Percentiles rank a stretch among this genome's conserved stretches.
phyloP scores from a whole-genome alignment of 768 basidiomycete genomes.

The Boletus subcaerulescens region DNA sequence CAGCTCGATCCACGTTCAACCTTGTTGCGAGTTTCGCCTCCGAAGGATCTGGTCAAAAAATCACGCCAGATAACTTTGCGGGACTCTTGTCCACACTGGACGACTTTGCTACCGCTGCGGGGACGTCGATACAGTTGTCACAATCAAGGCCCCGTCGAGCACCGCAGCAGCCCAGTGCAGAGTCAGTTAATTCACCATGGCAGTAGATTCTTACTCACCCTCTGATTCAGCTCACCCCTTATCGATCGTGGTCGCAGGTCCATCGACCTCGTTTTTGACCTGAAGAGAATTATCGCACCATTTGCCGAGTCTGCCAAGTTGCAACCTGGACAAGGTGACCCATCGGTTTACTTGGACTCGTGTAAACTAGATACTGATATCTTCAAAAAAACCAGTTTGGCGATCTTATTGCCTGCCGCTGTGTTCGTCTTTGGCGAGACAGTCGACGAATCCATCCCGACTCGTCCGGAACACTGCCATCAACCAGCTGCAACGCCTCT shows the following conservation, averaged over 20 bases:
- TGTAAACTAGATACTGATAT: constrained; percentile 2
- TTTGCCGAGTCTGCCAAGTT: constrained; percentile 52
- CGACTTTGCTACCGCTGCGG: constrained; percentile 81
- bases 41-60: constrained; percentile 55
- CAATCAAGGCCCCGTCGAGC: constrained; percentile 51
- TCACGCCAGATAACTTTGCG: constrained; percentile 75
- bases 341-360: background rate
- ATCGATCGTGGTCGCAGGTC: constrained; percentile 81
- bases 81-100: constrained; percentile 81
- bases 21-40: constrained; percentile 65
- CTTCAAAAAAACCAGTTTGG: constrained; percentile 55
- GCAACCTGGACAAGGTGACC: constrained; percentile 31
- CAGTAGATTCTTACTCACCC: background rate
- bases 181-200: constrained; percentile 37
- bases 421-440: constrained; percentile 67
- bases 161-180: constrained; percentile 48
- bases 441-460: constrained; percentile 80
- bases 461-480: constrained; percentile 83
- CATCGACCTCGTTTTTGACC: constrained; percentile 72
- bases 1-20: constrained; percentile 80
- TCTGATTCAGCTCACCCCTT: constrained; percentile 55
- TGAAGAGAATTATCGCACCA: constrained; percentile 62
- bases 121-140: constrained; percentile 57
- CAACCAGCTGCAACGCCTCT: constrained; percentile 75
- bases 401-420: constrained; percentile 72